A percentile compares a stretch with the other conserved stretches of the same genome.
These are phyloP conservation scores for Eucalyptus tenuipes DNA, from an alignment of 345 rosid species.

Conservation along the genomic window DNA sequence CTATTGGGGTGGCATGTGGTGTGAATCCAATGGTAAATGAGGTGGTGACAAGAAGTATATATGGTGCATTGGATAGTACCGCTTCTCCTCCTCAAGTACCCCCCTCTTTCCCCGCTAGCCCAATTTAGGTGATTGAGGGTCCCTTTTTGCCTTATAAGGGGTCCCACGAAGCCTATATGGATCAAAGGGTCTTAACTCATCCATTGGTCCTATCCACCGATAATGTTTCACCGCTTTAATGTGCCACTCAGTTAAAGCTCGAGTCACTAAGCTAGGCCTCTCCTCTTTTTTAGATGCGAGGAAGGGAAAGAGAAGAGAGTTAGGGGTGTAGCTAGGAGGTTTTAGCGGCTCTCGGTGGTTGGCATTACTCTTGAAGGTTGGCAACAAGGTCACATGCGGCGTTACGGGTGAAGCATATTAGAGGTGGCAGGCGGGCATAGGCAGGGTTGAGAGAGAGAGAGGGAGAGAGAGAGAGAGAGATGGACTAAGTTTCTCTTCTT, in stretches of 20 bases:
- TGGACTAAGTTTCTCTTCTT: background rate
- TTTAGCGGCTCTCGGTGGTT: background rate
- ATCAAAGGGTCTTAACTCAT: background rate
- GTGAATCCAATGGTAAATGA: background rate
- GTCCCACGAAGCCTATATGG: background rate
- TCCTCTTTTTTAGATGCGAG: background rate
- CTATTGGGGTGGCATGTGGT: background rate
- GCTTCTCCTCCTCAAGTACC: background rate
- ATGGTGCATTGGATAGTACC: background rate
- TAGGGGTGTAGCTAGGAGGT: background rate
- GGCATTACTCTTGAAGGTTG: background rate
- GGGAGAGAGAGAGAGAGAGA: background rate
- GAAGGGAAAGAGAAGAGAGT: background rate
- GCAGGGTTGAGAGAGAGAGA: background rate
- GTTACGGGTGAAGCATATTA: background rate
- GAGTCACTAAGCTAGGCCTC: background rate
- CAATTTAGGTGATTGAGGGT: background rate
- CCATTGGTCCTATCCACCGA: background rate
- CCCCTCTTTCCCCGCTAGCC: background rate
- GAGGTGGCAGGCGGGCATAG: background rate
- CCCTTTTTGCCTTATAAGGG: background rate
- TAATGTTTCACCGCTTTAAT: background rate
- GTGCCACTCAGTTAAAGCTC: background rate
- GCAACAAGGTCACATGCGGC: background rate
- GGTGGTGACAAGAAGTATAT: background rate